These are phyloP conservation scores for Candida sakaeoensis DNA, from an alignment of 805 yeast species.

Conservation along the genomic window DNA sequence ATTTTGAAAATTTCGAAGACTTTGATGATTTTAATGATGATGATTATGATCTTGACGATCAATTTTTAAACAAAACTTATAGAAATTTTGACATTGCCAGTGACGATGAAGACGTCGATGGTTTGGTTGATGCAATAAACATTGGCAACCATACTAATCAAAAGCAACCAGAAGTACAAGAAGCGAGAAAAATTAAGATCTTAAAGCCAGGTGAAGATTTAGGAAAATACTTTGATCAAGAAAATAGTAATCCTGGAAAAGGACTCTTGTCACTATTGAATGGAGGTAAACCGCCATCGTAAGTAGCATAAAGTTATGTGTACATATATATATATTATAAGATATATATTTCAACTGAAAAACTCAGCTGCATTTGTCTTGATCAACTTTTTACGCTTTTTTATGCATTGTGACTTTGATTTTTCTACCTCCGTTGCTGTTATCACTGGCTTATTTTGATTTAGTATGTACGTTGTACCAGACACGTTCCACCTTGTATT, in stretches of 20 bases:
- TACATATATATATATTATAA: no score
- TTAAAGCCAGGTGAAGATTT: constrained; percentile 27
- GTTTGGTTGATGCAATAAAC: constrained; percentile 8
- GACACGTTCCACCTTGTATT: neutral
- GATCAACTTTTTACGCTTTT: constrained; percentile 8
- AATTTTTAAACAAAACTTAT: constrained; percentile 14
- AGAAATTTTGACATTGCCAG: constrained; percentile 30
- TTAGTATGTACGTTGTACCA: constrained; percentile 2
- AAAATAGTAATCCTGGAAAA: constrained; percentile 16
- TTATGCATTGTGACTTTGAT: neutral
- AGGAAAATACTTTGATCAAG: constrained; percentile 9
- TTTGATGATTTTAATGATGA: constrained; percentile 16
- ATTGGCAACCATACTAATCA: neutral
- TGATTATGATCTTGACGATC: constrained; percentile 8
- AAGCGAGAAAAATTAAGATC: constrained; percentile 16
- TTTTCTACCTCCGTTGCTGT: neutral
- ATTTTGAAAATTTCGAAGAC: constrained; percentile 30
- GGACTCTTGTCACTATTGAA: constrained; percentile 21
- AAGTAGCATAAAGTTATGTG: no score
- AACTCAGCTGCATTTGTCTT: constrained; percentile 11
- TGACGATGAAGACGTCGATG: constrained; percentile 31
- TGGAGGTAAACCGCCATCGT: constrained; percentile 6
- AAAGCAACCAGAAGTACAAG: neutral
- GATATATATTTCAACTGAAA: constrained; percentile 7
- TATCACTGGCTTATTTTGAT: neutral